Conservation (phyloP, 345 rosid species). For the Acer campestre region DNA sequence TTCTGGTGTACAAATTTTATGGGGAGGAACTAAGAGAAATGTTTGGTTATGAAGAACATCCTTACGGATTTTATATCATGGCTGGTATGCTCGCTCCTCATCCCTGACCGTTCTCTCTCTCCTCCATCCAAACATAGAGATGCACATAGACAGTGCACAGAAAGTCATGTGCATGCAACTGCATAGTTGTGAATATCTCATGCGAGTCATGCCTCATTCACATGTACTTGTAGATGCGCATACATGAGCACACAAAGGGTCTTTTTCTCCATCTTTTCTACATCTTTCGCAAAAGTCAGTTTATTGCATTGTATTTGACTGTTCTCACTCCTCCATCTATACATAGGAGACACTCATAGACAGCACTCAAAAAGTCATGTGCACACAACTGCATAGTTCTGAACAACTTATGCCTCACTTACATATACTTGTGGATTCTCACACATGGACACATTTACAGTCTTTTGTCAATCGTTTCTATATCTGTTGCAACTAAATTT, state of each 20-base stretch:
- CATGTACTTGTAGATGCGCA: background rate
- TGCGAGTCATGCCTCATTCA: background rate
- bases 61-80: conserved; percentile 94
- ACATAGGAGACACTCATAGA: background rate
- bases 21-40: conserved; percentile 96
- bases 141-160: background rate
- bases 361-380: background rate
- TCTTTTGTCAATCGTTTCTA: too few species aligned
- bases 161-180: background rate
- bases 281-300: background rate
- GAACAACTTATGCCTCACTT: background rate
- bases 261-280: background rate
- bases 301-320: background rate
- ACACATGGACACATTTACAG: too few species aligned
- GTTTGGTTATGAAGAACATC: conserved; percentile 99
- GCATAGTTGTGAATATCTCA: conserved; percentile 4
- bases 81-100: conserved; percentile 57
- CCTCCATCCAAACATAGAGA: background rate
- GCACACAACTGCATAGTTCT: background rate
- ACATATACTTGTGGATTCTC: too few species aligned
- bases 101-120: conserved; percentile 3
- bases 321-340: background rate
- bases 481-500: background rate
- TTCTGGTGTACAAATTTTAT: conserved; percentile 91
- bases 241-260: background rate